Evolutionary conservation across 495 filamentous ascomycete genomes (phyloP), one percentile per base, ranked within the genome.

Genomic region (Darksidea phi): DNA sequence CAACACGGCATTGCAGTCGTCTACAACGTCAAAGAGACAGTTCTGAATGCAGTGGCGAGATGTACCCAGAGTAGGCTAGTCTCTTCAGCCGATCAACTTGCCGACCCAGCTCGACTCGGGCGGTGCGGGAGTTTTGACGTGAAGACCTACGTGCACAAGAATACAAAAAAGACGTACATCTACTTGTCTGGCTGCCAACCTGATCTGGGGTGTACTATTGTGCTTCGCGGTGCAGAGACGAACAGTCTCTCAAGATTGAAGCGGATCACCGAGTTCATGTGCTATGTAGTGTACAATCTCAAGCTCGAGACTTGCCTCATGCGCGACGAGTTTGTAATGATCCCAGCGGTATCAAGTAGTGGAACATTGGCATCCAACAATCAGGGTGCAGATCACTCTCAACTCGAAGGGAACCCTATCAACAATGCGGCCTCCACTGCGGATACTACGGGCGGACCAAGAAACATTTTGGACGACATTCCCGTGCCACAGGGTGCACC

Each of bases 221-320:
- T 95, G 15, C 79, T 99, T 21, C 88, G 95, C 41, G 95, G 95
- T 2, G 91, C 85, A 20, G 79, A 87, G 46, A 86, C 84, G 28
- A 72, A 82, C 41, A 77, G 82, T 0, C 80, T 99, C 6, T 76
- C 81, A 1, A 88, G 83, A 59, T 85, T 99, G 72, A 99, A 99
- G 71, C 84, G 83, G 45, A 95, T 99, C 67, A 95, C 94, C 1
- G 95, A 99, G 71, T 95, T 99, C 68, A 96, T 99, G 91, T 85
- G 93, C 55, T 99, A 97, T 69, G 95, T 99, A 23, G 91, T 97
- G 15, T 97, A 99, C 73, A 99, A 96, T 66, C 80, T 97, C 20
- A 96, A 94, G 70, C 82, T 99, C 7, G 95, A 99, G 73, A 96
- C 95, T 1, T 96, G 86, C 68, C 74, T 99, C 47, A 94, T 99